Percentiles rank a stretch among this genome's conserved stretches.
These are phyloP conservation scores for Fusarium verrucosum DNA, from an alignment of 2,329 filamentous ascomycete species.

Conservation along the genomic window DNA sequence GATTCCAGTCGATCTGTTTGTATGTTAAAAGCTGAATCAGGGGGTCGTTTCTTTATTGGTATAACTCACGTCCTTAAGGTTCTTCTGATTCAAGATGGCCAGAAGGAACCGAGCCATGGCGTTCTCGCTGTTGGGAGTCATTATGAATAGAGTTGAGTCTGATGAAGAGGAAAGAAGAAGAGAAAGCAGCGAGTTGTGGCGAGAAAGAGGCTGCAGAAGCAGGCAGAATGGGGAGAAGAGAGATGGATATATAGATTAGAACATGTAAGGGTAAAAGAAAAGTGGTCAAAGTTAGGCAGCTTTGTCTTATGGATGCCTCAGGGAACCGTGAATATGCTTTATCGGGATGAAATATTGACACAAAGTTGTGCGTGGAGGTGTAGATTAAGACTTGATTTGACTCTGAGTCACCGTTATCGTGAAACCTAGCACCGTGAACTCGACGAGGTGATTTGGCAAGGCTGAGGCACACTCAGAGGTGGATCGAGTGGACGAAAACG, in stretches of 20 bases:
- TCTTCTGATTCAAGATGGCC: constrained; percentile 68
- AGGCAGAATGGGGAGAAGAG: constrained; percentile 29
- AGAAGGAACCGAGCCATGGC: constrained; percentile 67
- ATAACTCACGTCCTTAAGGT: constrained; percentile 65
- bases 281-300: constrained; percentile 31
- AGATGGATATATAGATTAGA: constrained; percentile 32
- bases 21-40: constrained; percentile 23
- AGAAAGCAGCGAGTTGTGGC: background rate
- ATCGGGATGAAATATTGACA: constrained; percentile 1
- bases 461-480: constrained; percentile 9
- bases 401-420: constrained; percentile 22
- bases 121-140: constrained; percentile 66
- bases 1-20: constrained; percentile 66
- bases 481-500: constrained; percentile 12
- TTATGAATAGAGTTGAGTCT: constrained; percentile 45
- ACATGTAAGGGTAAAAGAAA: constrained; percentile 5
- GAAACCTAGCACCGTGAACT: constrained; percentile 20
- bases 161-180: background rate
- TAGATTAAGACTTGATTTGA: constrained; percentile 4
- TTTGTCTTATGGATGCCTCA: constrained; percentile 33
- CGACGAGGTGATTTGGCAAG: background rate
- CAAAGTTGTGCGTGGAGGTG: constrained; percentile 10
- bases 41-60: background rate
- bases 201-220: constrained; percentile 24
- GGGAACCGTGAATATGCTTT: constrained; percentile 10